These are phyloP conservation scores for Zygosaccharomyces pseudorouxii DNA, from an alignment of 805 yeast species.

Conservation along the genomic window DNA sequence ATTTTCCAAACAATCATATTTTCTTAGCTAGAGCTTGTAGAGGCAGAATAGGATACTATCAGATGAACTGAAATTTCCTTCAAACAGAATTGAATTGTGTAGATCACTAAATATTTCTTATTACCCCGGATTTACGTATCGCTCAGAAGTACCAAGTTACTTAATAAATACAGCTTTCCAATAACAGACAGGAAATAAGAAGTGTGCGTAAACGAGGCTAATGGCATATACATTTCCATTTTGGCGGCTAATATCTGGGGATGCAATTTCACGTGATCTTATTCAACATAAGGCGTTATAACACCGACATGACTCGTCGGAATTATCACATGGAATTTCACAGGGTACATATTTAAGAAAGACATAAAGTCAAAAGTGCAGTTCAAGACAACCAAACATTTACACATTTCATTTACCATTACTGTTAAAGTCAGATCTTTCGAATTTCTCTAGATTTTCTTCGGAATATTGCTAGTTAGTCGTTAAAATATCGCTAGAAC, in stretches of 20 bases:
- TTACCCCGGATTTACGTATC: neutral
- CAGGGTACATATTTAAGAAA: neutral
- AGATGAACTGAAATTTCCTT: neutral
- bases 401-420: neutral
- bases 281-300: neutral
- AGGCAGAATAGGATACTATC: neutral
- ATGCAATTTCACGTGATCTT: conserved; percentile 6
- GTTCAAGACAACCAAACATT: neutral
- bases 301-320: conserved; percentile 4
- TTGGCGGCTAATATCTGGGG: conserved; percentile 1
- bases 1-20: no score
- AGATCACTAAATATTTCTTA: neutral
- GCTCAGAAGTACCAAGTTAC: neutral
- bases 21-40: neutral
- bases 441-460: no score
- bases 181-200: neutral
- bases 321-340: conserved; percentile 1
- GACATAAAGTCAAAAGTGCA: neutral
- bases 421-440: neutral
- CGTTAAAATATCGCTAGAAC: neutral
- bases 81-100: neutral
- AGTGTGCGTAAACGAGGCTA: no score
- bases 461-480: neutral
- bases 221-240: neutral
- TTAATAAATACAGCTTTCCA: neutral